Conservation (phyloP, 305 asterid species). For the Andrographis paniculata region DNA sequence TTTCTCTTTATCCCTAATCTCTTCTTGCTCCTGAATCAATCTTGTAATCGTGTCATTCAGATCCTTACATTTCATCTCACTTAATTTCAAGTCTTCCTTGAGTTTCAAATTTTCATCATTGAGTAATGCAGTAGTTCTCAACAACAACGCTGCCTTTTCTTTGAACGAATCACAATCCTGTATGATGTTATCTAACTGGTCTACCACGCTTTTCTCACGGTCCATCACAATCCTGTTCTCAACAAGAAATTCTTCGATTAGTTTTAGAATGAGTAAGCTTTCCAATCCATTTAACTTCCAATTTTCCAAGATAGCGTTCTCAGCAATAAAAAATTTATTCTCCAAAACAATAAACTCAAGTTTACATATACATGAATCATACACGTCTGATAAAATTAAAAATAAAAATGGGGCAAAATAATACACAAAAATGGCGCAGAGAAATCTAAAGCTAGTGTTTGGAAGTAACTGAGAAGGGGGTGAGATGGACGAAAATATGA, state of each 20-base stretch:
- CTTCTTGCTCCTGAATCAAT: conserved; percentile 12
- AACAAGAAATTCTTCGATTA: conserved; percentile 21
- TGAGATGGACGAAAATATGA: too few species aligned
- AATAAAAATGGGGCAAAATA: too few species aligned
- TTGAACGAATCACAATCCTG: conserved; percentile 5
- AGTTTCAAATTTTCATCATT: conserved; percentile 11
- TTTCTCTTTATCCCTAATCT: background rate
- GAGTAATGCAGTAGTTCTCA: conserved; percentile 1
- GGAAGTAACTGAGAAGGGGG: too few species aligned
- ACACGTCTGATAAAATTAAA: too few species aligned
- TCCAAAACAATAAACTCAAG: too few species aligned
- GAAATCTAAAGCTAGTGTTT: too few species aligned
- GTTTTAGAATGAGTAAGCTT: conserved; percentile 16
- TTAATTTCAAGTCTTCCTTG: conserved; percentile 8
- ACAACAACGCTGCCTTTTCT: conserved; percentile 13
- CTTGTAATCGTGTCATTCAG: conserved; percentile 10
- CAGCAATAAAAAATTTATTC: too few species aligned
- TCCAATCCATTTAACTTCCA: too few species aligned
- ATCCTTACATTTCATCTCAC: conserved; percentile 11
- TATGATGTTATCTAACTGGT: conserved; percentile 16
- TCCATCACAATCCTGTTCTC: conserved; percentile 14
- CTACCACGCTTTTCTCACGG: conserved; percentile 15
- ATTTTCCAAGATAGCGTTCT: too few species aligned
- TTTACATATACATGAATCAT: too few species aligned
- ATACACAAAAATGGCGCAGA: too few species aligned